Percentiles rank a stretch among this genome's conserved stretches.
Evolutionary conservation across 495 filamentous ascomycete genomes (phyloP).

Genomic region (Tuber microsphaerosporum): DNA sequence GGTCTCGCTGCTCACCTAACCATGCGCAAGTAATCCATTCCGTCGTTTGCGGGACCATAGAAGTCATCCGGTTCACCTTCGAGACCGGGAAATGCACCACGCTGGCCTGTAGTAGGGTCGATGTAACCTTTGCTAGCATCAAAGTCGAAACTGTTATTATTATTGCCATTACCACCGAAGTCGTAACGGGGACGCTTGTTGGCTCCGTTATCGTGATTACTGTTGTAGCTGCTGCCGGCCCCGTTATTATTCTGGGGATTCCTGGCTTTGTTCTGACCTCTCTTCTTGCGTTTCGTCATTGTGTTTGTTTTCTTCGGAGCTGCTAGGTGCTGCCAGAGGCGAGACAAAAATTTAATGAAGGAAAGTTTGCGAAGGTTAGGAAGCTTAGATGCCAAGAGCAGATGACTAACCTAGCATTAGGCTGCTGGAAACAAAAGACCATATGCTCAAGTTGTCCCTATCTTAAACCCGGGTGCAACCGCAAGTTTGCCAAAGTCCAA

Average conservation of each 20-base stretch:
- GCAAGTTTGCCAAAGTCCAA: too few species aligned
- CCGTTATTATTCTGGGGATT: constrained; percentile 14
- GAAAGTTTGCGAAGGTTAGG: background rate
- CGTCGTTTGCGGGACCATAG: constrained; percentile 56
- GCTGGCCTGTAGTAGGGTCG: constrained; percentile 67
- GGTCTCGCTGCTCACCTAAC: constrained; percentile 59
- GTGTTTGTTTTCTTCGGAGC: background rate
- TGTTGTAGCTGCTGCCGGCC: constrained; percentile 3
- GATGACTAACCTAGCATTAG: too few species aligned
- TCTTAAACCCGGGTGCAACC: too few species aligned
- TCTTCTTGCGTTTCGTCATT: constrained; percentile 2
- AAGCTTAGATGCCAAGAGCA: background rate
- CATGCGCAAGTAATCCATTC: constrained; percentile 67
- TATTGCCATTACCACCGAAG: constrained; percentile 7
- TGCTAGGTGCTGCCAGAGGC: background rate
- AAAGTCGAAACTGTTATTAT: constrained; percentile 9
- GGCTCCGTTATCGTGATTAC: constrained; percentile 11
- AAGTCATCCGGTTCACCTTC: constrained; percentile 53
- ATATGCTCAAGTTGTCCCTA: too few species aligned
- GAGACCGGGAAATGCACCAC: constrained; percentile 68
- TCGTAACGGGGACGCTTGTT: constrained; percentile 12
- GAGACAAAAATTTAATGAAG: background rate
- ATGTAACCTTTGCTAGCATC: constrained; percentile 45
- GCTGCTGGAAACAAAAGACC: too few species aligned
- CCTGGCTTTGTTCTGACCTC: background rate